Conservation (phyloP, 1,284 basidiomycete species). For the Sanguinoderma infundibulare region DNA sequence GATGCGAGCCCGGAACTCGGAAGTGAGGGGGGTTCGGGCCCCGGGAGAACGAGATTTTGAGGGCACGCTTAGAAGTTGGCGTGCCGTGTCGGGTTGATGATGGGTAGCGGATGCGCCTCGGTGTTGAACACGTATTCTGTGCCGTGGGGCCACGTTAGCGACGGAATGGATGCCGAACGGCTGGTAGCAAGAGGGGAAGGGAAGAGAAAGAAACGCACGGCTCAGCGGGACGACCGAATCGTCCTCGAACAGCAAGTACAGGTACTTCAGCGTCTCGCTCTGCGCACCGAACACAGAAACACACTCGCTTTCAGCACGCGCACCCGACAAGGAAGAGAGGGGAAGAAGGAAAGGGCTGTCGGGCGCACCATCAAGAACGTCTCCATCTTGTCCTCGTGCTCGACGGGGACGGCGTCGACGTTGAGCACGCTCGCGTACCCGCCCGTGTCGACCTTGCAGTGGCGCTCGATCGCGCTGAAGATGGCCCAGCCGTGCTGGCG, state of each 20-base stretch:
- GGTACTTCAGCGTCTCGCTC: constrained; percentile 95
- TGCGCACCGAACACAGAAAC: constrained; percentile 30
- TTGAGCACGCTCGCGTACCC: constrained; percentile 89
- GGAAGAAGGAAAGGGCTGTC: background rate
- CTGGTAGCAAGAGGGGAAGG: background rate
- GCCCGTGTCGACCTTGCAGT: constrained; percentile 76
- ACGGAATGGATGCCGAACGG: no score
- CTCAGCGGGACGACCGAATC: constrained; percentile 72
- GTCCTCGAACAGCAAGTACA: constrained; percentile 89
- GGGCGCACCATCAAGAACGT: constrained; percentile 88
- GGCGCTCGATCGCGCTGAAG: constrained; percentile 87
- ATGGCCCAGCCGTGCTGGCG: constrained; percentile 89
- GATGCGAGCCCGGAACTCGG: background rate
- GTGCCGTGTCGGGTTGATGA: constrained; percentile 56
- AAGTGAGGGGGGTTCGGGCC: no score
- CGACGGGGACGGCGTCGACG: constrained; percentile 75
- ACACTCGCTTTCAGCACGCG: background rate
- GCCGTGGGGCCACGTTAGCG: background rate
- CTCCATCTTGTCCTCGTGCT: constrained; percentile 90
- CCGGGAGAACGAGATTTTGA: no score
- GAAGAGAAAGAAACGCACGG: constrained; percentile 50
- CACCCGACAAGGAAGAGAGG: background rate
- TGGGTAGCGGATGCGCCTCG: constrained; percentile 78
- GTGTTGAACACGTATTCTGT: constrained; percentile 94
- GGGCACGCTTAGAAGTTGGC: constrained; percentile 48